Percentiles rank a stretch among this genome's conserved stretches.
Evolutionary conservation across 352 stramenopile genomes (phyloP).

Genomic region (Lagenidium sp.): DNA sequence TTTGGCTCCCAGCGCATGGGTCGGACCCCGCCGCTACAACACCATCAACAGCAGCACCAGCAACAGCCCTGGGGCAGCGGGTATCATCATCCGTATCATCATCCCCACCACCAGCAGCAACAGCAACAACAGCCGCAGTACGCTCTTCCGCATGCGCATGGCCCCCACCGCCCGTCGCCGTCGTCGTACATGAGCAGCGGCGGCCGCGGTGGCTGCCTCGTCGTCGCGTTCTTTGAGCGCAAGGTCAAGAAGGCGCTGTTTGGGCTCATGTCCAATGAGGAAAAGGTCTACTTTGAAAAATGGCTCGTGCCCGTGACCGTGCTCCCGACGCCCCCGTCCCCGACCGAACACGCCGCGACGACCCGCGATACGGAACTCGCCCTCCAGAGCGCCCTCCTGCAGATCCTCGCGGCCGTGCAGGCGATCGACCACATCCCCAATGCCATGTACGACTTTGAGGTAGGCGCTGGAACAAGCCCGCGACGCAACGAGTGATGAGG

Average conservation of each 20-base stretch:
- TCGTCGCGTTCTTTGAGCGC: constrained; percentile 69
- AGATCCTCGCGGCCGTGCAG: constrained; percentile 70
- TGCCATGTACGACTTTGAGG: constrained; percentile 82
- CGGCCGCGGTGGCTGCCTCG: constrained; percentile 55
- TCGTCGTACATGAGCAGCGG: constrained; percentile 2
- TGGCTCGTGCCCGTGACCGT: constrained; percentile 68
- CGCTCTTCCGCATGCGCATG: too few relatives aligned
- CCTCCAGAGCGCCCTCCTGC: constrained; percentile 58
- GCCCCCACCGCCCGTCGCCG: background rate
- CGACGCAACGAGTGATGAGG: background rate
- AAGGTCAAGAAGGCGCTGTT: constrained; percentile 82
- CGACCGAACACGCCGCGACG: constrained; percentile 36
- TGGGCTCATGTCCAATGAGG: constrained; percentile 77
- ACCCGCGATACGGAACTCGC: constrained; percentile 49
- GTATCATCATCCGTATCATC: too few relatives aligned
- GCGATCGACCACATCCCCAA: constrained; percentile 71
- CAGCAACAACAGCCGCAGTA: too few relatives aligned
- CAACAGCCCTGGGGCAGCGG: background rate
- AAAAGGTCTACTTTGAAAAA: constrained; percentile 82
- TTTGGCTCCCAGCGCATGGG: background rate
- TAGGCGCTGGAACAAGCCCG: constrained; percentile 3
- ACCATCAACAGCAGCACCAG: background rate
- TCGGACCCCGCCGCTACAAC: too few relatives aligned
- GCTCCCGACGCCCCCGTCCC: constrained; percentile 26
- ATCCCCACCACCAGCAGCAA: too few relatives aligned